Evolutionary conservation across 2,329 filamentous ascomycete species (phyloP).

Genomic region (Ophiostoma quercus): DNA sequence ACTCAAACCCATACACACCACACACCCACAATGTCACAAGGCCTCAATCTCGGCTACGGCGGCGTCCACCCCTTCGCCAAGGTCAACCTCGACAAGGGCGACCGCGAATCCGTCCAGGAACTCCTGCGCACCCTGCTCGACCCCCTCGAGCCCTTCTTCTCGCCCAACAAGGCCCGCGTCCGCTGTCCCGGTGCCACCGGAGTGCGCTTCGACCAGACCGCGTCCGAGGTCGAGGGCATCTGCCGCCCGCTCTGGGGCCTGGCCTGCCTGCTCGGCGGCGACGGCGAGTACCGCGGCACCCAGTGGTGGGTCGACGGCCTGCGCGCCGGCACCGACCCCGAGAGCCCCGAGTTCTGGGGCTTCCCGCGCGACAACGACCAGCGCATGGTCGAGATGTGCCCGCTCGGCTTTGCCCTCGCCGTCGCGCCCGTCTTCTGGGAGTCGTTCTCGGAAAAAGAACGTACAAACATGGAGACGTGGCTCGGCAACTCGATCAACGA

Average conservation of each 20-base stretch:
- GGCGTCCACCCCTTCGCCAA: constrained; percentile 52
- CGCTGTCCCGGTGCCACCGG: constrained; percentile 64
- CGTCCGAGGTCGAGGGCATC: constrained; percentile 71
- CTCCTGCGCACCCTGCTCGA: constrained; percentile 61
- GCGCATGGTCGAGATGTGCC: constrained; percentile 81
- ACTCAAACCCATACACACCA: not conserved
- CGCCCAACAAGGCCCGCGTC: constrained; percentile 58
- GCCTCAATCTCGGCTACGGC: constrained; percentile 47
- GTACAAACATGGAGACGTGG: constrained; percentile 63
- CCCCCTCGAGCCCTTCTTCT: constrained; percentile 67
- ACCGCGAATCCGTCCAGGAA: constrained; percentile 54
- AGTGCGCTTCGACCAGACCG: constrained; percentile 71
- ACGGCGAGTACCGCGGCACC: constrained; percentile 58
- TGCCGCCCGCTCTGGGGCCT: constrained; percentile 72
- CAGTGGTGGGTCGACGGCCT: constrained; percentile 66
- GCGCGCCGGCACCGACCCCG: constrained; percentile 64
- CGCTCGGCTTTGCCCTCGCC: constrained; percentile 68
- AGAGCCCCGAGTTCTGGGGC: constrained; percentile 69
- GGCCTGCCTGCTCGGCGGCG: constrained; percentile 63
- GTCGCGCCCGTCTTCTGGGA: constrained; percentile 64
- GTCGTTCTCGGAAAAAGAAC: constrained; percentile 56
- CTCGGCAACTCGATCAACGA: constrained; percentile 70
- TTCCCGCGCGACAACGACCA: constrained; percentile 71
- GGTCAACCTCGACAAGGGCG: constrained; percentile 41
- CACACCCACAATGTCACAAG: constrained; percentile 26